Conservation (phyloP, 208 protist genomes). For the Porcisia hertigi region DNA sequence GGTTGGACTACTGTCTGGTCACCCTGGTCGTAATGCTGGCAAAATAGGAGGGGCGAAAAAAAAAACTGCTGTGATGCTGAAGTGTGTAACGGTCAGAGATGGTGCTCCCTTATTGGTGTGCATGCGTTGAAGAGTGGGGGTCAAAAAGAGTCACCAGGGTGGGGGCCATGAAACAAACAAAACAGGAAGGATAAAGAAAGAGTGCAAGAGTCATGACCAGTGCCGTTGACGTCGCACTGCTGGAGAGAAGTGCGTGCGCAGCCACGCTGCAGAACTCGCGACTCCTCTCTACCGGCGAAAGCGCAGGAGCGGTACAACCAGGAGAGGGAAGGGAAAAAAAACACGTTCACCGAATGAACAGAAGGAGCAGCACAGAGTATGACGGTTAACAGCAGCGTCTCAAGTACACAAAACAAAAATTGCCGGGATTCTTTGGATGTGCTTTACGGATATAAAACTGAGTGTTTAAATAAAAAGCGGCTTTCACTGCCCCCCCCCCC, state of each 20-base stretch:
- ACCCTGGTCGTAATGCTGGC: not conserved
- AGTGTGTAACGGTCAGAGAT: not conserved
- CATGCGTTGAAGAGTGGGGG: not conserved
- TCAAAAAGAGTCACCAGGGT: not conserved
- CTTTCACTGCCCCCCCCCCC: not conserved
- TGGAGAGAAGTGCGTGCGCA: not conserved
- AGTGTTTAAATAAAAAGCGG: not conserved
- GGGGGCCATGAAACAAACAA: not conserved
- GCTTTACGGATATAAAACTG: not conserved
- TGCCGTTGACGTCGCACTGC: not conserved
- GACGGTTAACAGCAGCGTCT: not conserved
- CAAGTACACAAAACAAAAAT: not conserved
- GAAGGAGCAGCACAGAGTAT: not conserved
- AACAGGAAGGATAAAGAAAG: not conserved
- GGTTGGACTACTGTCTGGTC: not conserved
- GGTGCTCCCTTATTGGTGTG: conserved; percentile 2
- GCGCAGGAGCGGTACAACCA: not conserved
- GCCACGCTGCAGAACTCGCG: not conserved
- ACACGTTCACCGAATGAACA: not conserved
- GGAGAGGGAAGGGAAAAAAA: not conserved
- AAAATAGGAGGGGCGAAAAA: not conserved
- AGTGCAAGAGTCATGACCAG: not conserved
- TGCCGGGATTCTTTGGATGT: not conserved
- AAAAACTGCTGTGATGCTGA: not conserved
- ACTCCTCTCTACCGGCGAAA: not conserved